Percentiles rank a stretch among this genome's conserved stretches.
Conservation (phyloP, 2,329 filamentous ascomycete genomes). For the Cordyceps sp. region DNA sequence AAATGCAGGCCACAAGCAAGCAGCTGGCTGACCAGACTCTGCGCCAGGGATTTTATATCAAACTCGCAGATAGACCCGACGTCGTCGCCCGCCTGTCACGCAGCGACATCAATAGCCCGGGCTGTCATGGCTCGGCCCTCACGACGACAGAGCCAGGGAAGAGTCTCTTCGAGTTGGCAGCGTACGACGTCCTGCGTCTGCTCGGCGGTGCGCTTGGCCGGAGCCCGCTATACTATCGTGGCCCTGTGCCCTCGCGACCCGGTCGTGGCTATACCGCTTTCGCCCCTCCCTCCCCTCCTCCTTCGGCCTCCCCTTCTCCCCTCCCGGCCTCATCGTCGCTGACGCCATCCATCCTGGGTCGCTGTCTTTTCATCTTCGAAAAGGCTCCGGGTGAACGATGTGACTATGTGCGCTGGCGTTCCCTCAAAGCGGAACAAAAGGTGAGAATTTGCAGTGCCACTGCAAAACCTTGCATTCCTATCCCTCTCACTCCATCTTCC, state of each 20-base stretch:
- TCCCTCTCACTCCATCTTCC: too few relatives aligned
- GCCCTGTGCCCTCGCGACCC: not conserved
- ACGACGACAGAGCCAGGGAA: conserved; percentile 1
- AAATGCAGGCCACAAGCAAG: too few relatives aligned
- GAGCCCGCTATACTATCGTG: conserved; percentile 3
- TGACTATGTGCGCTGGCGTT: conserved; percentile 4
- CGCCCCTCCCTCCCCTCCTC: not conserved
- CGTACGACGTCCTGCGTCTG: conserved; percentile 1
- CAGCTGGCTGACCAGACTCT: not conserved
- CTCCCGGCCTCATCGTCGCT: not conserved
- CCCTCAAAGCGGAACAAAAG: conserved; percentile 1
- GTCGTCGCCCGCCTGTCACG: conserved; percentile 4
- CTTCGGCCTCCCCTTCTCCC: not conserved
- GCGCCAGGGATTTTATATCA: conserved; percentile 3
- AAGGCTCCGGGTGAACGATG: conserved; percentile 2
- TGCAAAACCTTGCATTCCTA: not conserved
- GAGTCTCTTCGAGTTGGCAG: conserved; percentile 4
- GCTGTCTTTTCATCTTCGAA: conserved; percentile 4
- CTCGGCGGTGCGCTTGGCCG: conserved; percentile 1
- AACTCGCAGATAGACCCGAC: not conserved
- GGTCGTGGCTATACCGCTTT: not conserved
- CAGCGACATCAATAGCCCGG: conserved; percentile 2
- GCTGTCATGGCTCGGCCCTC: not conserved
- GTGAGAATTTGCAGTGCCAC: not conserved
- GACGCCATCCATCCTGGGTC: conserved; percentile 1